phyloP scores from a whole-genome alignment of 2,329 filamentous ascomycete species.

The Aspergillus brunneoviolaceus region DNA sequence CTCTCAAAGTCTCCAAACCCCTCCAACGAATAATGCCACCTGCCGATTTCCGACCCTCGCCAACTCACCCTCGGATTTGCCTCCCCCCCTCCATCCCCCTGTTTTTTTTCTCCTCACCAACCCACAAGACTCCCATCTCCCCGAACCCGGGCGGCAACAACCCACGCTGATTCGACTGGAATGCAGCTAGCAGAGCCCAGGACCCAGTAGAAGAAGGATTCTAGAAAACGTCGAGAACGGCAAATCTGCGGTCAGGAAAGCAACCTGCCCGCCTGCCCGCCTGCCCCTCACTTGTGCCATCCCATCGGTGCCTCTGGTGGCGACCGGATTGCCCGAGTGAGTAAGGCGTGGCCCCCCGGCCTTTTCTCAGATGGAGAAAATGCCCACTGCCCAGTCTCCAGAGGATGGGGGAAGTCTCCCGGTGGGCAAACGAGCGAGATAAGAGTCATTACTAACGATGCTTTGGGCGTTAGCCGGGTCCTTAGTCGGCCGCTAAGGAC shows the following conservation, averaged over 20 bases:
- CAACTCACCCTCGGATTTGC: not conserved
- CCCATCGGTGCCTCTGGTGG: conserved; percentile 10
- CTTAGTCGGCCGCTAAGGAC: not conserved
- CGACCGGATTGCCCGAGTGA: conserved; percentile 4
- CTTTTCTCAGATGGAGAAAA: not conserved
- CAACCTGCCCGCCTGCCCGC: conserved; percentile 7
- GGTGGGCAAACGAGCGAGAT: conserved; percentile 1
- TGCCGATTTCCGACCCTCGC: not conserved
- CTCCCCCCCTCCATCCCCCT: not conserved
- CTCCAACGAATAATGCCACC: not conserved
- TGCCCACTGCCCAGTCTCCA: not conserved
- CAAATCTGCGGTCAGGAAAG: conserved; percentile 10
- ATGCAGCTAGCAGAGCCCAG: conserved; percentile 17
- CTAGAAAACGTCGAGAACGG: conserved; percentile 39
- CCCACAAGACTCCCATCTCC: not conserved
- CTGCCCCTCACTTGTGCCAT: conserved; percentile 9
- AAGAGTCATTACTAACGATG: conserved; percentile 5
- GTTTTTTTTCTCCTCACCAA: not conserved
- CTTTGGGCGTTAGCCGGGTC: not conserved
- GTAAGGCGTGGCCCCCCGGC: not conserved
- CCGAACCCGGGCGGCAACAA: not conserved
- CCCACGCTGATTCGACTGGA: conserved; percentile 1
- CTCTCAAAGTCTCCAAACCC: not conserved
- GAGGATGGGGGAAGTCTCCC: not conserved
- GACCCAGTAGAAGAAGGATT: conserved; percentile 28